These are phyloP conservation scores for Immersiella caudata DNA, from an alignment of 495 filamentous ascomycete species.

Conservation along the genomic window DNA sequence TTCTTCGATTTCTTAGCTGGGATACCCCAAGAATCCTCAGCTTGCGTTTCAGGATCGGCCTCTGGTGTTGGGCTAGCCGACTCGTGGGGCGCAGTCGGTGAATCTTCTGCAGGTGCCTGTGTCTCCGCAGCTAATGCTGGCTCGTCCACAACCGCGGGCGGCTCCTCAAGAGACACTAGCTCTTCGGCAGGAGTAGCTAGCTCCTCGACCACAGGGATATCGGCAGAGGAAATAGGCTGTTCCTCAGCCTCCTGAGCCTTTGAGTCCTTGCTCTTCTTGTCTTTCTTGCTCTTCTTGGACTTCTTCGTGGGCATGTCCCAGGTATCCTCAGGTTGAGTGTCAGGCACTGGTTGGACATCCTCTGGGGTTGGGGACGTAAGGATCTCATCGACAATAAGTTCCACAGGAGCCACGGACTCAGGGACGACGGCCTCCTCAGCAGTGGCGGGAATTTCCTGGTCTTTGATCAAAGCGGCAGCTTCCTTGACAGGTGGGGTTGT, in stretches of 20 bases:
- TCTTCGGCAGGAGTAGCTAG: not conserved
- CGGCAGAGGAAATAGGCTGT: conserved; percentile 20
- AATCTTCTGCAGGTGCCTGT: not conserved
- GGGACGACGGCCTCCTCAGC: conserved; percentile 3
- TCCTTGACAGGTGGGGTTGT: conserved; percentile 11
- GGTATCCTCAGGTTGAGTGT: conserved; percentile 14
- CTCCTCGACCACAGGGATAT: conserved; percentile 19
- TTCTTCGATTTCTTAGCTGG: conserved; percentile 38
- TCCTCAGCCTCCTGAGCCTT: conserved; percentile 23
- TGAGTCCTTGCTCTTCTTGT: conserved; percentile 25
- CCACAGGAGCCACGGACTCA: not conserved
- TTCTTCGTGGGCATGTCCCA: conserved; percentile 27
- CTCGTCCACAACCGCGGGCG: conserved; percentile 20
- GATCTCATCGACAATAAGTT: not conserved
- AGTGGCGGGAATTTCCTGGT: not conserved
- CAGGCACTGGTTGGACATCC: conserved; percentile 7
- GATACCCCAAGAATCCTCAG: not conserved
- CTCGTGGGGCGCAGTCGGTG: not conserved
- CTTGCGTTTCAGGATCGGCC: not conserved
- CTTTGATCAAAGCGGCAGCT: conserved; percentile 3
- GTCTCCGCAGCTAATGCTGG: conserved; percentile 17
- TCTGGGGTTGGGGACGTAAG: not conserved
- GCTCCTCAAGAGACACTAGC: not conserved
- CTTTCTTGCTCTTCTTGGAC: conserved; percentile 34
- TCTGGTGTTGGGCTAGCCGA: conserved; percentile 10